Percentiles rank a stretch among this genome's conserved stretches.
Conservation (phyloP, 1,284 basidiomycete genomes). For the Fistulina hepatica region DNA sequence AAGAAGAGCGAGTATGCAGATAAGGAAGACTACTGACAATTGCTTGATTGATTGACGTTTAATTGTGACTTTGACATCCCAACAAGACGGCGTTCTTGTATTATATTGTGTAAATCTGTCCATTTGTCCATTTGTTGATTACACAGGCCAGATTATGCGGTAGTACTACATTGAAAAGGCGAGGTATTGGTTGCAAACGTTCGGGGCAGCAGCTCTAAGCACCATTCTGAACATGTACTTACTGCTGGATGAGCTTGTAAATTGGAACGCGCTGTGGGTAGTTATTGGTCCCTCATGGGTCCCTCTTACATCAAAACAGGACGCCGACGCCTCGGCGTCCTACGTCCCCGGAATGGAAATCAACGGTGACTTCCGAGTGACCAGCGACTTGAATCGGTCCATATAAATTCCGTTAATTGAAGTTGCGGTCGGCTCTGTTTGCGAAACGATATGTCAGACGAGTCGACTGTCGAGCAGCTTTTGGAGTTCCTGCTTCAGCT, state of each 20-base stretch:
- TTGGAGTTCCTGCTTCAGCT: conserved; percentile 13
- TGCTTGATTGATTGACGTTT: too few species aligned
- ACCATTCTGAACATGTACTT: not conserved
- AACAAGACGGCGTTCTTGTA: not conserved
- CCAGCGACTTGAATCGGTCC: not conserved
- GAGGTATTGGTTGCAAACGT: not conserved
- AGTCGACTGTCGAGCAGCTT: conserved; percentile 9
- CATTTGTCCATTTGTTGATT: not conserved
- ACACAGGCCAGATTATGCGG: not conserved
- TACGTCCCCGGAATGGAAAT: not conserved
- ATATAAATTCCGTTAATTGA: not conserved
- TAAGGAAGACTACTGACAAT: too few species aligned
- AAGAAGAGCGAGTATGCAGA: too few species aligned
- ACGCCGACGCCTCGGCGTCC: not conserved
- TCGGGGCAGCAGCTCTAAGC: not conserved
- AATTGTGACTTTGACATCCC: not conserved
- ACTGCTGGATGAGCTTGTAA: not conserved
- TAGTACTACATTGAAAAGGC: not conserved
- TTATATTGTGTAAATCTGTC: not conserved
- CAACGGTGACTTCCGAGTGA: not conserved
- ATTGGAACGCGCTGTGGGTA: too few species aligned
- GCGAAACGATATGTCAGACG: conserved; percentile 7
- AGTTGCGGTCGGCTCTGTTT: not conserved
- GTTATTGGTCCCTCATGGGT: too few species aligned
- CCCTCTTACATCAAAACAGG: too few species aligned